phyloP scores from a whole-genome alignment of 1,284 basidiomycete species.

The Thelephora terrestris region DNA sequence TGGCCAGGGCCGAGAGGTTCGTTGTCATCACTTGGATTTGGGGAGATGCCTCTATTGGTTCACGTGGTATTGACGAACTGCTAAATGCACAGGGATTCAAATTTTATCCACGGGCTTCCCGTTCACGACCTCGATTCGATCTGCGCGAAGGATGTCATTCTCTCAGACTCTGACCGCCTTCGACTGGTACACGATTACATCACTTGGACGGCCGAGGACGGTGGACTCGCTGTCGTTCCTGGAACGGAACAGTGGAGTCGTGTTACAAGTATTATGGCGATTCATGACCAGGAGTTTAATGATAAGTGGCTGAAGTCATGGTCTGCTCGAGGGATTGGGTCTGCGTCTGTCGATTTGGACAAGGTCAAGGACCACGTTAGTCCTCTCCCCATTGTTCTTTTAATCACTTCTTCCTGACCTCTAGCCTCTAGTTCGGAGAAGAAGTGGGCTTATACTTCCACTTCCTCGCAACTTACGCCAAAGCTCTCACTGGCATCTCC shows the following conservation, averaged over 20 bases:
- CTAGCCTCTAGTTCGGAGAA: slow-evolving; percentile 67
- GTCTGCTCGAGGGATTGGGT: slow-evolving; percentile 44
- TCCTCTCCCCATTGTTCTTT: slow-evolving; percentile 3
- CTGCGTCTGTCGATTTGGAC: slow-evolving; percentile 46
- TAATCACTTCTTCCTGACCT: no score
- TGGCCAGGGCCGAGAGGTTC: slow-evolving; percentile 71
- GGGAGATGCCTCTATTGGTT: no score
- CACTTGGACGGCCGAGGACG: slow-evolving; percentile 57
- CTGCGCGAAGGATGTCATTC: slow-evolving; percentile 29
- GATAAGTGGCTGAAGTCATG: slow-evolving; percentile 61
- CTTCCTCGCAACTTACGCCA: slow-evolving; percentile 79
- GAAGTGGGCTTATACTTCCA: slow-evolving; percentile 86
- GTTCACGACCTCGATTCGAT: slow-evolving; percentile 37
- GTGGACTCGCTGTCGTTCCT: slow-evolving; percentile 73
- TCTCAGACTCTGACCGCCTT: slow-evolving; percentile 65
- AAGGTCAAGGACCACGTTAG: slow-evolving; percentile 52
- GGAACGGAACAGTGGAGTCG: slow-evolving; percentile 64
- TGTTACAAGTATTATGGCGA: slow-evolving; percentile 67
- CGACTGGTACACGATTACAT: slow-evolving; percentile 75
- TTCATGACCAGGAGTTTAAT: slow-evolving; percentile 81
- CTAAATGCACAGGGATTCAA: slow-evolving; percentile 41
- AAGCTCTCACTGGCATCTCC: slow-evolving; percentile 63
- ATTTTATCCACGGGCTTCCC: slow-evolving; percentile 54
- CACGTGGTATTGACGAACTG: slow-evolving; percentile 1
- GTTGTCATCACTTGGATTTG: slow-evolving; percentile 15